Evolutionary conservation across 176 grass and related monocot species (phyloP).

Genomic region (Chloris gayana): DNA sequence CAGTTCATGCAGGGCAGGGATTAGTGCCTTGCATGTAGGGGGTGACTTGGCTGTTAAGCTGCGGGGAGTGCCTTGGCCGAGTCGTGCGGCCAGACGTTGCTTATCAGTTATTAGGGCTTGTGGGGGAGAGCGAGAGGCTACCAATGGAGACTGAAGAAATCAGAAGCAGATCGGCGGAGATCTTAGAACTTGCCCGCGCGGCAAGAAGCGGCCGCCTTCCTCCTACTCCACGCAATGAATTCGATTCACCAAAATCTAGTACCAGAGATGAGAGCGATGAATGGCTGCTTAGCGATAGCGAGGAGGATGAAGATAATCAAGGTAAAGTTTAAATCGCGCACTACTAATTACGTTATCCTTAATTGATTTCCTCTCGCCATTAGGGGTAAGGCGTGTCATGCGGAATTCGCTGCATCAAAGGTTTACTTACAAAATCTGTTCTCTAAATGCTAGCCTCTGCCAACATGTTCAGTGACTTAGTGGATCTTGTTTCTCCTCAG

Average conservation of each 20-base stretch:
- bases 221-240: neutral
- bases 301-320: neutral
- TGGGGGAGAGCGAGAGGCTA: neutral
- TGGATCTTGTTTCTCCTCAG: no score
- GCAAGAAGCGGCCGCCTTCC: neutral
- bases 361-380: no score
- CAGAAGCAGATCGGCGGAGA: neutral
- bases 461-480: no score
- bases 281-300: neutral
- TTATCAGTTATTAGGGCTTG: neutral
- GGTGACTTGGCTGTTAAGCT: no score
- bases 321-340: neutral
- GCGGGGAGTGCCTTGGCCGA: no score
- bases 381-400: no score
- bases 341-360: neutral
- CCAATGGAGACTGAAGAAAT: neutral
- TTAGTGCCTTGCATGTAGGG: no score
- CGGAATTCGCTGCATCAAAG: no score
- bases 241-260: neutral
- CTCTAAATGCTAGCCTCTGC: no score
- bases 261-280: neutral
- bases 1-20: no score
- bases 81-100: no score
- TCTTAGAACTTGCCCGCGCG: neutral
- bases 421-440: no score